Conservation (phyloP, 257 asterid species). For the Solanum microdontum region DNA sequence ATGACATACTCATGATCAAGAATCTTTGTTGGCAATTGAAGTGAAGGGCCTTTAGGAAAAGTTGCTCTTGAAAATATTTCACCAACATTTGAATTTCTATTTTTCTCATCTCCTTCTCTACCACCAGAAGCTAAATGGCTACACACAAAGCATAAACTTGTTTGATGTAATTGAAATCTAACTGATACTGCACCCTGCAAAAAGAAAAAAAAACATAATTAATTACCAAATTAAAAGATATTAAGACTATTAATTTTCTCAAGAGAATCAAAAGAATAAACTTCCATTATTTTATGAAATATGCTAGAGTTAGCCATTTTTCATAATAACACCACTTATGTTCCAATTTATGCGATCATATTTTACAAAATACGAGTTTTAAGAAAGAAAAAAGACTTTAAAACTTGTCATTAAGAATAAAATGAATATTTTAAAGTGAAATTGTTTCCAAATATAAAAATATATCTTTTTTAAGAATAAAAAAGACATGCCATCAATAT, state of each 20-base stretch:
- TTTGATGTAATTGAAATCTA: conserved; percentile 28
- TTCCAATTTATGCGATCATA: neutral
- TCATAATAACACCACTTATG: neutral
- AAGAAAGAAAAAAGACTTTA: neutral
- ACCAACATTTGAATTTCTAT: conserved; percentile 33
- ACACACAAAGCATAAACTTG: conserved; percentile 33
- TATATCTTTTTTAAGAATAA: neutral
- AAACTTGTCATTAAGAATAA: neutral
- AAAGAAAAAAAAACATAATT: neutral
- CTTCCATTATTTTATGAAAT: neutral
- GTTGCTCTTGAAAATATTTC: conserved; percentile 40
- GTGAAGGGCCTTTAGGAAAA: conserved; percentile 36
- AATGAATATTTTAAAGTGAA: neutral
- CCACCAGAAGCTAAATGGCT: conserved; percentile 25
- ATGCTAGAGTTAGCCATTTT: neutral
- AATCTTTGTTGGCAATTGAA: conserved; percentile 40
- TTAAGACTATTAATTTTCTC: neutral
- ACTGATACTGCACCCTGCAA: conserved; percentile 31
- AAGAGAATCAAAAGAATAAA: neutral
- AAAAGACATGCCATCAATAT: neutral
- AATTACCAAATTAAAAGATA: neutral
- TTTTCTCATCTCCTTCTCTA: conserved; percentile 31
- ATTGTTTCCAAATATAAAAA: neutral
- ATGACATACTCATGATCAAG: conserved; percentile 46
- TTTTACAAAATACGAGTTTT: neutral